Conservation (phyloP, 176 grass and related monocot species). For the Pontederia paniculata region DNA sequence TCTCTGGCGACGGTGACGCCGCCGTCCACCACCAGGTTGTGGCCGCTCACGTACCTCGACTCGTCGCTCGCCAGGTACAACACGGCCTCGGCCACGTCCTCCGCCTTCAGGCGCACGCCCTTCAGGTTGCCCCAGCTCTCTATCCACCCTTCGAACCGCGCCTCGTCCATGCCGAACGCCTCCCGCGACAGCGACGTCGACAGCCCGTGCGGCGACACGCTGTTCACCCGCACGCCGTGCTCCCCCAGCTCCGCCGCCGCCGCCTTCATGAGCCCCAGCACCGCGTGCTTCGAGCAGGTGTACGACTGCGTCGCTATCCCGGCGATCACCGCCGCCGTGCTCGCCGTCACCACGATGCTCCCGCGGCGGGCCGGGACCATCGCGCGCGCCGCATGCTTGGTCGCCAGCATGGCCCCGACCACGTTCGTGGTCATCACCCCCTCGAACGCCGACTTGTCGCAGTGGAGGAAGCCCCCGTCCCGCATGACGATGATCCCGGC, state of each 20-base stretch:
- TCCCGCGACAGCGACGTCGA: constrained; percentile 12
- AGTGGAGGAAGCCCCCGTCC: not conserved
- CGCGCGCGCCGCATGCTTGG: not conserved
- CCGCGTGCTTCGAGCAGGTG: constrained; percentile 25
- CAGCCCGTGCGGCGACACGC: constrained; percentile 14
- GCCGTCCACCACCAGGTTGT: no score
- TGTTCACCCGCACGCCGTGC: constrained; percentile 17
- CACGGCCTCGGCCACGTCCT: constrained; percentile 10
- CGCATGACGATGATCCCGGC: not conserved
- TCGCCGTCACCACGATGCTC: constrained; percentile 22
- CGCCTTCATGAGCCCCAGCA: constrained; percentile 16
- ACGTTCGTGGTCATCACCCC: not conserved
- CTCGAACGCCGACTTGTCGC: not conserved
- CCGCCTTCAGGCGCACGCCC: constrained; percentile 8
- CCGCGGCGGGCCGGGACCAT: constrained; percentile 10
- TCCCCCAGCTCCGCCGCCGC: constrained; percentile 15
- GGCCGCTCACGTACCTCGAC: no score
- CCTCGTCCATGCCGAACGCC: not conserved
- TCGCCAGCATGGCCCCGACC: not conserved
- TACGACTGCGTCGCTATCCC: constrained; percentile 10
- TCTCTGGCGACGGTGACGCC: no score
- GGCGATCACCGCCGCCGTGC: not conserved
- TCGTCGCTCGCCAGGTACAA: no score
- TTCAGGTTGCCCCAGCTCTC: constrained; percentile 13
- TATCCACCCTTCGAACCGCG: not conserved